Conservation (phyloP, 2,329 filamentous ascomycete species). For the Aureobasidium sp. region DNA sequence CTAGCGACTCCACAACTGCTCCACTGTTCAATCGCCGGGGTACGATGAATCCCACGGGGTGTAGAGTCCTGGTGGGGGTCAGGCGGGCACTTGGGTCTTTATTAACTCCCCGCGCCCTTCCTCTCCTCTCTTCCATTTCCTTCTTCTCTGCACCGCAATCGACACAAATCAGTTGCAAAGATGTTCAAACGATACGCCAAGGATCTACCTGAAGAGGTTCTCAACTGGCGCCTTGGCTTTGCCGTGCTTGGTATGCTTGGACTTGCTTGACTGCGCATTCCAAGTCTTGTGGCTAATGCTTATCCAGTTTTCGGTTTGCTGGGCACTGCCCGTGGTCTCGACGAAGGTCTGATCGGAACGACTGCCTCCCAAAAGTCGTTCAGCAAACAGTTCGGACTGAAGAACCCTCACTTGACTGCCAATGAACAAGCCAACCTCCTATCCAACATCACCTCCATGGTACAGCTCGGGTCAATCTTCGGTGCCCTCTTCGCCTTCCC, state of each 20-base stretch:
- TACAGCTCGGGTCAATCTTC: conserved; percentile 68
- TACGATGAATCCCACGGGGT: background rate
- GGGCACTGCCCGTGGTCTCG: conserved; percentile 70
- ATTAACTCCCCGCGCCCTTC: background rate
- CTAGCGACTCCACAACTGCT: background rate
- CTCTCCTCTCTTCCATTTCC: background rate
- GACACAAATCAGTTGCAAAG: conserved; percentile 14
- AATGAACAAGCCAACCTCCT: conserved; percentile 56
- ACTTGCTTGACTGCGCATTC: background rate
- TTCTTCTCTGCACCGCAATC: background rate
- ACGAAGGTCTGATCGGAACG: conserved; percentile 64
- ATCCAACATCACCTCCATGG: conserved; percentile 71
- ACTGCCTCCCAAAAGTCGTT: conserved; percentile 57
- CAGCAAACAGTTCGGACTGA: conserved; percentile 51
- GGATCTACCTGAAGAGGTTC: conserved; percentile 60
- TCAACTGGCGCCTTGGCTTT: conserved; percentile 76
- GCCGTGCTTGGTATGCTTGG: conserved; percentile 48
- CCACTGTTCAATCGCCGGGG: background rate
- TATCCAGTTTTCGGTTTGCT: conserved; percentile 45
- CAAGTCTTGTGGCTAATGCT: conserved; percentile 4
- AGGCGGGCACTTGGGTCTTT: background rate
- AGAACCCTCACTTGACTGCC: conserved; percentile 45
- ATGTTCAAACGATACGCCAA: conserved; percentile 43
- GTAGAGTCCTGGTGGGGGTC: background rate
- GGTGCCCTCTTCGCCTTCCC: conserved; percentile 55